Percentiles rank a stretch among this genome's conserved stretches.
phyloP scores from a whole-genome alignment of 2,329 filamentous ascomycete species.

The Dactylellina drechsleri region DNA sequence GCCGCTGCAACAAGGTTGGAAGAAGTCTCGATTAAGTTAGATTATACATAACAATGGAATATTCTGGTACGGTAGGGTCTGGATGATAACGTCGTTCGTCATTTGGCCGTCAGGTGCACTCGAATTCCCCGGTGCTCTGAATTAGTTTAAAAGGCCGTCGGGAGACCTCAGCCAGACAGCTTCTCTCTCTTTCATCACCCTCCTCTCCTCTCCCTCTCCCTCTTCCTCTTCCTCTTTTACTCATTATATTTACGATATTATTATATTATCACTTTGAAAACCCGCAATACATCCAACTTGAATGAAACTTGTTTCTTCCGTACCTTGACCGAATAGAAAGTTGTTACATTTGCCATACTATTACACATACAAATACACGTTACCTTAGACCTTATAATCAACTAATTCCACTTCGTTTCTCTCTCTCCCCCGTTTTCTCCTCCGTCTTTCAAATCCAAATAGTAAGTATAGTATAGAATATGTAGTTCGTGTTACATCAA shows the following conservation, averaged over 20 bases:
- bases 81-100: constrained; percentile 32
- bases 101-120: constrained; percentile 48
- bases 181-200: not conserved
- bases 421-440: not conserved
- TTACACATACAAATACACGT: constrained; percentile 1
- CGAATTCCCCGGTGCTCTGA: not conserved
- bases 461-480: constrained; percentile 13
- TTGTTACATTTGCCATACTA: not conserved
- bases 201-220: not conserved
- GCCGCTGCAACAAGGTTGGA: not conserved
- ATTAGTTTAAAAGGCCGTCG: constrained; percentile 22
- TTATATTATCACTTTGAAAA: constrained; percentile 5
- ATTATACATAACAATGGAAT: not conserved
- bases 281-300: constrained; percentile 13
- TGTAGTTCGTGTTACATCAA: not conserved
- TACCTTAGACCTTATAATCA: not conserved
- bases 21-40: not conserved
- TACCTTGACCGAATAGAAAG: constrained; percentile 11
- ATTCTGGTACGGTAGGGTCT: constrained; percentile 1
- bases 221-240: not conserved
- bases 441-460: not conserved
- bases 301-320: constrained; percentile 18
- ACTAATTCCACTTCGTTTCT: not conserved
- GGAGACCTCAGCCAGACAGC: constrained; percentile 5
- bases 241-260: not conserved